Evolutionary conservation across 2,329 filamentous ascomycete genomes (phyloP).

Genomic region (Fusarium sp.): DNA sequence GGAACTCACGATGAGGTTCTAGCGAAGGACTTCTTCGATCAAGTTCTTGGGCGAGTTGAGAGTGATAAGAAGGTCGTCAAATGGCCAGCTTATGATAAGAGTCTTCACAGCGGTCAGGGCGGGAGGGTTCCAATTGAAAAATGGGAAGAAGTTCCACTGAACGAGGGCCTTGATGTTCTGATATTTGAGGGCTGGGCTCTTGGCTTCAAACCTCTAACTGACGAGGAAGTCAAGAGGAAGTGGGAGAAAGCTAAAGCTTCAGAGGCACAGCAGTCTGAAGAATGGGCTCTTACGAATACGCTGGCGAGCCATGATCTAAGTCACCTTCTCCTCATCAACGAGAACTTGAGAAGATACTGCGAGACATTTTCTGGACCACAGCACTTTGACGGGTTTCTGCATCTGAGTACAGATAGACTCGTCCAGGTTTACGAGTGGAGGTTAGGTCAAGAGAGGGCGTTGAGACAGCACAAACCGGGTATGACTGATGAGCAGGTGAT

Average conservation of each 20-base stretch:
- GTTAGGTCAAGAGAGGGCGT: constrained; percentile 31
- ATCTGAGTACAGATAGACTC: constrained; percentile 41
- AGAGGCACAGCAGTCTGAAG: constrained; percentile 1
- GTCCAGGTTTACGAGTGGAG: constrained; percentile 43
- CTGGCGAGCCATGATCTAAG: constrained; percentile 30
- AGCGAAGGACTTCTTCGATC: constrained; percentile 22
- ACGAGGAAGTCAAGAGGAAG: constrained; percentile 23
- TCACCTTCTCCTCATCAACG: constrained; percentile 39
- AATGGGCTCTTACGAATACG: constrained; percentile 18
- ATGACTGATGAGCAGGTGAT: constrained; percentile 43
- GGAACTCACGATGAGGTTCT: constrained; percentile 39
- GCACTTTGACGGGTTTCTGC: constrained; percentile 38
- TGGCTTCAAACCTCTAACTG: constrained; percentile 33
- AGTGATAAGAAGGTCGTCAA: neutral
- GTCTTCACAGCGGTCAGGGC: constrained; percentile 36
- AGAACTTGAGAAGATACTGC: constrained; percentile 39
- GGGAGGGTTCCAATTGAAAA: constrained; percentile 31
- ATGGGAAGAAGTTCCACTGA: constrained; percentile 32
- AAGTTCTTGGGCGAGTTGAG: neutral
- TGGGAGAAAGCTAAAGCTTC: constrained; percentile 30
- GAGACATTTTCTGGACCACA: constrained; percentile 31
- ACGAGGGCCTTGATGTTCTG: constrained; percentile 32
- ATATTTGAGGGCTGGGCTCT: constrained; percentile 46
- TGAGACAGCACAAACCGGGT: constrained; percentile 34
- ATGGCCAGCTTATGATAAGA: constrained; percentile 44